Conservation (phyloP, 768 basidiomycete species). For the Trametes sanguinea region DNA sequence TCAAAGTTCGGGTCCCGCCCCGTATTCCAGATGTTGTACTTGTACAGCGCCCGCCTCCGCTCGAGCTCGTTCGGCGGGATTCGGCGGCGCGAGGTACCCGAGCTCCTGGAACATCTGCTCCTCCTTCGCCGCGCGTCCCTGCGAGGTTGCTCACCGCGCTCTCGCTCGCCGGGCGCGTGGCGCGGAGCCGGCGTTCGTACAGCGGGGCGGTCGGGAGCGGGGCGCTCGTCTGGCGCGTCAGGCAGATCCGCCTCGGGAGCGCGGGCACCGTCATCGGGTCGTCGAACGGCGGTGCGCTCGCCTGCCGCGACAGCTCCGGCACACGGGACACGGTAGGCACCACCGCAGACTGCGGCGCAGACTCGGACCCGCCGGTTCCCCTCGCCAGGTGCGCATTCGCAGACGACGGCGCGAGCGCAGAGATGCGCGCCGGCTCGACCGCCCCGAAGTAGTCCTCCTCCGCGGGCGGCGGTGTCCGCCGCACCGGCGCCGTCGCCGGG, state of each 20-base stretch:
- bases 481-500: constrained; percentile 35
- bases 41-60: constrained; percentile 81
- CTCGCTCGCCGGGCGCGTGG: constrained; percentile 27
- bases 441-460: constrained; percentile 37
- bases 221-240: constrained; percentile 65
- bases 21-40: constrained; percentile 87
- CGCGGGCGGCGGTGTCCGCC: constrained; percentile 11
- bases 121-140: constrained; percentile 61
- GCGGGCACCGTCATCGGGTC: constrained; percentile 46
- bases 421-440: constrained; percentile 11
- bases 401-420: not conserved
- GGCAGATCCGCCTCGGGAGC: constrained; percentile 50
- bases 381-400: not conserved
- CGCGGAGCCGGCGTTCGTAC: constrained; percentile 33
- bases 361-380: not conserved
- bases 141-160: constrained; percentile 34
- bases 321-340: not conserved
- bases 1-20: constrained; percentile 89
- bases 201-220: constrained; percentile 53
- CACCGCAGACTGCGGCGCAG: not conserved
- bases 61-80: constrained; percentile 85
- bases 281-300: constrained; percentile 33
- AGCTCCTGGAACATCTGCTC: constrained; percentile 64
- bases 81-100: constrained; percentile 77
- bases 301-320: constrained; percentile 28